Percentiles rank a stretch among this genome's conserved stretches.
phyloP scores from a whole-genome alignment of 2,329 filamentous ascomycete genomes.

The Colletotrichum liaoningense region DNA sequence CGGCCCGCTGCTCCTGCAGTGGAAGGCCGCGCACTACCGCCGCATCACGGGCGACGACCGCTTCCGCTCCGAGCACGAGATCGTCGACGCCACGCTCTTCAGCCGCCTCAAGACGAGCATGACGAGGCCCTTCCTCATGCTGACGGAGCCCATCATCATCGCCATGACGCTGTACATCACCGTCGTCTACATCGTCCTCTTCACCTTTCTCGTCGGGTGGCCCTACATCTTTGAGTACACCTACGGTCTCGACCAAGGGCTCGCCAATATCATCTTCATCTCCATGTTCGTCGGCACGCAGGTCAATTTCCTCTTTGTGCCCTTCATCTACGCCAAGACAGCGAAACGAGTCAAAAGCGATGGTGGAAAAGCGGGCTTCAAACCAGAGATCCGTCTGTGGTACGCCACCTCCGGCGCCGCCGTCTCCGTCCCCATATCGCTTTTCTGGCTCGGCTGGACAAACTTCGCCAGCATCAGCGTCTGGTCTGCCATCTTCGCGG shows the following conservation, averaged over 20 bases:
- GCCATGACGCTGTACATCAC: conserved; percentile 62
- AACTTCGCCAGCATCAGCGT: conserved; percentile 53
- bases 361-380: conserved; percentile 43
- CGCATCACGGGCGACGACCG: conserved; percentile 70
- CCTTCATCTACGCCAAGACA: conserved; percentile 48
- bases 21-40: conserved; percentile 69
- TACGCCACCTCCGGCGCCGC: conserved; percentile 56
- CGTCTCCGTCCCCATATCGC: conserved; percentile 51
- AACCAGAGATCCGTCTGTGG: conserved; percentile 53
- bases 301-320: conserved; percentile 46
- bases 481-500: conserved; percentile 57
- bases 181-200: conserved; percentile 64
- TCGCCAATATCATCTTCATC: conserved; percentile 56
- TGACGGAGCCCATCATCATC: conserved; percentile 51
- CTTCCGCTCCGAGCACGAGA: conserved; percentile 74
- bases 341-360: background rate
- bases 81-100: conserved; percentile 60
- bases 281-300: conserved; percentile 55
- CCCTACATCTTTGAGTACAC: conserved; percentile 58
- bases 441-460: conserved; percentile 65
- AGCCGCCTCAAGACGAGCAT: conserved; percentile 61
- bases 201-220: conserved; percentile 65
- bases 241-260: conserved; percentile 54
- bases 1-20: conserved; percentile 63
- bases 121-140: conserved; percentile 53